Evolutionary conservation across 2,329 filamentous ascomycete genomes (phyloP), one percentile per base, ranked within the genome.

Genomic region (Thelonectria discophora): DNA sequence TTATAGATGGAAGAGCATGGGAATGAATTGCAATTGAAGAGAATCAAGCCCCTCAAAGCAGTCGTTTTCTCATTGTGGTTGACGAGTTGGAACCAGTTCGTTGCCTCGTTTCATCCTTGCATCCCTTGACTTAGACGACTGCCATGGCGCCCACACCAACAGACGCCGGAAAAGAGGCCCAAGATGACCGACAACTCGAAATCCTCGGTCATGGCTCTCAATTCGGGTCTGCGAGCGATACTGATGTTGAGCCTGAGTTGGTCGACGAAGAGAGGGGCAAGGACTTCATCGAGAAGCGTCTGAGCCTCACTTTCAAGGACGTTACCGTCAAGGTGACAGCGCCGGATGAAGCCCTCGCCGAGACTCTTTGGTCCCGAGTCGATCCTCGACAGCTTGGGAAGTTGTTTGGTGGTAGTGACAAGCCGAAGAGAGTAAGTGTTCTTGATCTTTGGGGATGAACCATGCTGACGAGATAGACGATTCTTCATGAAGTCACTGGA

Each of bases 401-500:
- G 10, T 3, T 63, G 7, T 66, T 68, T 32, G 34, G 46, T 17
- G 18, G 59, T 3, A 40, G 17, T 9, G 30, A 57, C 1, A 45
- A 27, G 7, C 46, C 43, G 12, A 63, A 60, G 34, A 60, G 61
- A 51, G 61, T 63, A 47, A 34, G 61, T 3, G 37, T 8, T 43
- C n/a, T 27, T 11, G 10, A 6, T 8, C 2, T 11, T 30, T 30
- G 15, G 20, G 9, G 10, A 6, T 12, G 32, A n/a, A 37, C 2
- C 15, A 12, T 30, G 30, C 55, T 63, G 24, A 63, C 43, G 12
- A 27, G 15, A n/a, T 15, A 39, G 78, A 76, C 76, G 4, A 80
- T 80, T 21, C 62, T 80, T 1, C 74, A 77, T 37, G 69, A 76
- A 32, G 64, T 78, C 2, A 75, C 68, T 18, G 78, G 78, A 1